These are phyloP conservation scores for Aspergillus spinulosporus DNA, from an alignment of 2,329 filamentous ascomycete species.

Conservation along the genomic window DNA sequence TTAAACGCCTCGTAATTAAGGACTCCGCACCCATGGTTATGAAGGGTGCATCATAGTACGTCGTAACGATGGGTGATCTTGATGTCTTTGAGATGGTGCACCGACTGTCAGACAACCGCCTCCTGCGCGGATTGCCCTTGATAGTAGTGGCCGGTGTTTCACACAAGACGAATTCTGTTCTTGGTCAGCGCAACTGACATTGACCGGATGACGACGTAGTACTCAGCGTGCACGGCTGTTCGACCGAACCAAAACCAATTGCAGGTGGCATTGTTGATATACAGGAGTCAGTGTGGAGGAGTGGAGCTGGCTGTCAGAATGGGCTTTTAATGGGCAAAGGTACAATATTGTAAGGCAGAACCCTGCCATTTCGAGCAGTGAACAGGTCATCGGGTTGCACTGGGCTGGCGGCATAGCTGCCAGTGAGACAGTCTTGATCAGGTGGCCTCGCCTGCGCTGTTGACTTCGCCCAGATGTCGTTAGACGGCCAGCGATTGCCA, in stretches of 20 bases:
- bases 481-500: constrained; percentile 53
- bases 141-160: constrained; percentile 46
- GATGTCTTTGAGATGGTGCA: constrained; percentile 34
- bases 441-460: constrained; percentile 46
- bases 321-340: no score
- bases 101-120: constrained; percentile 48
- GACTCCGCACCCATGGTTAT: constrained; percentile 57
- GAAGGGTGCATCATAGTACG: constrained; percentile 52
- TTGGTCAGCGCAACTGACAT: constrained; percentile 26
- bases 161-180: constrained; percentile 48
- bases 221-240: constrained; percentile 29
- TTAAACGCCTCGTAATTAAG: constrained; percentile 52
- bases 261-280: constrained; percentile 12
- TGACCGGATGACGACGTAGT: constrained; percentile 36
- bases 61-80: constrained; percentile 35
- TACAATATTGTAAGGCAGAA: constrained; percentile 45
- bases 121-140: constrained; percentile 61
- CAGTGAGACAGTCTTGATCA: constrained; percentile 56
- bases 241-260: constrained; percentile 20
- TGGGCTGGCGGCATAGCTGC: constrained; percentile 54
- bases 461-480: constrained; percentile 47
- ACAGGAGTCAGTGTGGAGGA: constrained; percentile 13
- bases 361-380: constrained; percentile 47
- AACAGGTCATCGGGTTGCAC: constrained; percentile 50
- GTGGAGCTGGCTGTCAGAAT: constrained; percentile 7